phyloP scores from a whole-genome alignment of 352 stramenopile species.

The Detonula confervacea region DNA sequence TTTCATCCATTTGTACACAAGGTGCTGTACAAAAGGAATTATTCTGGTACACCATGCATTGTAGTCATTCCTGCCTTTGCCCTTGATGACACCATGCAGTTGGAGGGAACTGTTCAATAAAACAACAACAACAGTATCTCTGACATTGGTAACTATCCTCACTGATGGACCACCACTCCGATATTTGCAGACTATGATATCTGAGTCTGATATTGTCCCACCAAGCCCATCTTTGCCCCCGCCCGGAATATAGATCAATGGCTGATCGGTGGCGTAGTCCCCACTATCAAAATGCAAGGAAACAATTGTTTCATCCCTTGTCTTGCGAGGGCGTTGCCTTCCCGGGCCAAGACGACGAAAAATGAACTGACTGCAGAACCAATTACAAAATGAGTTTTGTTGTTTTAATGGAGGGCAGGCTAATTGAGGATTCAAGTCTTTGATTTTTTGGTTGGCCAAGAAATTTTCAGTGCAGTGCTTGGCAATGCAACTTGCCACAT shows the following conservation, averaged over 20 bases:
- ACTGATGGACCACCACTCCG: not conserved
- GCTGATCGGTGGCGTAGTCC: not conserved
- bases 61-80: not conserved
- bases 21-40: not conserved
- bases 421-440: not conserved
- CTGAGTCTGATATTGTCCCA: not conserved
- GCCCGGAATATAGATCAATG: not conserved
- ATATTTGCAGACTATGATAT: not conserved
- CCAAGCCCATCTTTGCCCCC: not conserved
- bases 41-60: not conserved
- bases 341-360: not conserved
- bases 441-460: not conserved
- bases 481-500: not conserved
- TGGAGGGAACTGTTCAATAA: not conserved
- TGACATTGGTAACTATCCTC: not conserved
- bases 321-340: not conserved
- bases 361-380: not conserved
- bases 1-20: not conserved
- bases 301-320: not conserved
- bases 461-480: not conserved
- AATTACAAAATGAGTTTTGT: not conserved
- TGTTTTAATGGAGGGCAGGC: not conserved
- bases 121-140: not conserved
- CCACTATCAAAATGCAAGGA: not conserved
- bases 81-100: not conserved